Percentiles rank a stretch among this genome's conserved stretches.
Conservation (phyloP, 345 rosid genomes). For the Diplotaxis tenuifolia region DNA sequence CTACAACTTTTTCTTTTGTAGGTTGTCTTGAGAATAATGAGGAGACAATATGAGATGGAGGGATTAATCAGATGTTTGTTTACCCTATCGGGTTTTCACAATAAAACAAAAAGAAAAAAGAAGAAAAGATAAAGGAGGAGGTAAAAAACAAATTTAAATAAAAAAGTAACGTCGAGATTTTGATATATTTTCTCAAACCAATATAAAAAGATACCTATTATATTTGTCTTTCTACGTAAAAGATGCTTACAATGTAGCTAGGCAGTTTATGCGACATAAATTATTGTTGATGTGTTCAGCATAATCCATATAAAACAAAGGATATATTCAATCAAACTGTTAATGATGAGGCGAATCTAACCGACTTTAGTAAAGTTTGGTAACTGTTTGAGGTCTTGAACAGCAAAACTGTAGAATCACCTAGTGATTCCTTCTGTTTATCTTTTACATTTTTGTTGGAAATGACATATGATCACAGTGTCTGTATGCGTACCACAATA, state of each 20-base stretch:
- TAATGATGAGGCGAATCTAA: constrained; percentile 24
- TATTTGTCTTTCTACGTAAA: constrained; percentile 19
- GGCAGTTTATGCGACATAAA: constrained; percentile 23
- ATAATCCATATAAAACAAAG: constrained; percentile 13
- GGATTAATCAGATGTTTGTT: constrained; percentile 5
- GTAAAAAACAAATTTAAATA: constrained; percentile 19
- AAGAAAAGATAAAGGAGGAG: constrained; percentile 22
- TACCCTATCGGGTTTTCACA: background rate
- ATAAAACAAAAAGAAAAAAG: constrained; percentile 36
- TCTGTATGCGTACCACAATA: constrained; percentile 1
- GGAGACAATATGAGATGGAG: constrained; percentile 32
- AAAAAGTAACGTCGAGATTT: constrained; percentile 28
- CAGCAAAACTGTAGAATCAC: too few species aligned
- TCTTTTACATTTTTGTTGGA: constrained; percentile 16
- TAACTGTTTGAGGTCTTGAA: too few species aligned
- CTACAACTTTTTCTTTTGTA: constrained; percentile 27
- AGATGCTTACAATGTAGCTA: constrained; percentile 29
- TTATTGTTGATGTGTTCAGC: constrained; percentile 22
- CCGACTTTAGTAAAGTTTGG: constrained; percentile 1
- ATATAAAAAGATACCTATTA: constrained; percentile 11
- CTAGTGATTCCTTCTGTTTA: constrained; percentile 15
- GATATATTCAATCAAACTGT: constrained; percentile 17
- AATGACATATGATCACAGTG: constrained; percentile 28
- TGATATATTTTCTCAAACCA: constrained; percentile 67
- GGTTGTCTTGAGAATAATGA: constrained; percentile 21